Conservation (phyloP, 345 rosid species). For the thale cress (Arabidopsis thaliana) region DNA sequence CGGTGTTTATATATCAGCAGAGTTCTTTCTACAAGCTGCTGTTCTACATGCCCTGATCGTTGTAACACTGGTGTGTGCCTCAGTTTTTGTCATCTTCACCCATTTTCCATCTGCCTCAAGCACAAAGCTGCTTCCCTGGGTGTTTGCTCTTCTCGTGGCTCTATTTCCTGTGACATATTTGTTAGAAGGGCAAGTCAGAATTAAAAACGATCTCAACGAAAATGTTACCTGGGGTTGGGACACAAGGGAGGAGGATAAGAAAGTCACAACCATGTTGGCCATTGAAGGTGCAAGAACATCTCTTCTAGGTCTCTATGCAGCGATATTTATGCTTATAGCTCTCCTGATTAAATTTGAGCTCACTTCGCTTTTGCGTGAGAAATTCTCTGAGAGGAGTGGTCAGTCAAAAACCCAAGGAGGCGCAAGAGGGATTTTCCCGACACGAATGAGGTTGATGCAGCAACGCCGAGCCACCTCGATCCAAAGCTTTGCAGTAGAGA, state of each 20-base stretch:
- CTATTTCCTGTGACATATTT: slow-evolving; percentile 95
- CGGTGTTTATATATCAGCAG: slow-evolving; percentile 95
- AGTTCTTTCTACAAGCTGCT: slow-evolving; percentile 95
- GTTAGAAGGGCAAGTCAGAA: slow-evolving; percentile 94
- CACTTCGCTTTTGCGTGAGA: slow-evolving; percentile 92
- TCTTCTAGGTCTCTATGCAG: slow-evolving; percentile 96
- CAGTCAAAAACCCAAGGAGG: slow-evolving; percentile 64
- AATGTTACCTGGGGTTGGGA: slow-evolving; percentile 58
- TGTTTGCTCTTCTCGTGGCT: slow-evolving; percentile 93
- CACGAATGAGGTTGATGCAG: slow-evolving; percentile 95
- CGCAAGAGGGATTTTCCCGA: slow-evolving; percentile 54
- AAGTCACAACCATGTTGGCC: slow-evolving; percentile 79
- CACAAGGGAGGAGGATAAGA: slow-evolving; percentile 79
- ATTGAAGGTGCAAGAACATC: slow-evolving; percentile 99
- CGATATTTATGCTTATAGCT: slow-evolving; percentile 96
- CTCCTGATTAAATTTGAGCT: slow-evolving; percentile 91
- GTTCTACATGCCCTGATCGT: slow-evolving; percentile 83
- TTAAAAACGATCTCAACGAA: slow-evolving; percentile 66
- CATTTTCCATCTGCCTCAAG: slow-evolving; percentile 98
- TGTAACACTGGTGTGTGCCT: slow-evolving; percentile 84
- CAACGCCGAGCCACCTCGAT: slow-evolving; percentile 76
- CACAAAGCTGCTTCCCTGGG: slow-evolving; percentile 95
- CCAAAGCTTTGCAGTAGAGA: slow-evolving; percentile 82
- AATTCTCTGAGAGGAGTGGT: slow-evolving; percentile 64
- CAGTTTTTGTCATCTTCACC: slow-evolving; percentile 91